A percentile compares a stretch with the other conserved stretches of the same genome.
phyloP scores from a whole-genome alignment of 148 eudicot genomes.

The Fallopia convolvulus region DNA sequence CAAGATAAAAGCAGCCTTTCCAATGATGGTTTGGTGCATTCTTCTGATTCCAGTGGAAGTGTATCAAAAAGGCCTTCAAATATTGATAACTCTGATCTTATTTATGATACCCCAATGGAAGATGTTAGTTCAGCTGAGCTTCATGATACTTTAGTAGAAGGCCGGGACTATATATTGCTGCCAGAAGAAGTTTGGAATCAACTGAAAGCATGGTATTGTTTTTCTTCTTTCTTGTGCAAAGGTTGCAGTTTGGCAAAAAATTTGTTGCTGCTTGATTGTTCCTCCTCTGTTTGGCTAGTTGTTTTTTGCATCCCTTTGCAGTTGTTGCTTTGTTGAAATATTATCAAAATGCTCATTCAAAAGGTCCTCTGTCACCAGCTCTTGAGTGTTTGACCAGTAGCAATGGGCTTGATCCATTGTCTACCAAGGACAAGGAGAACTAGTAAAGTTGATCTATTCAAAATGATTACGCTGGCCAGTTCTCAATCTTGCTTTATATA shows the following conservation, averaged over 20 bases:
- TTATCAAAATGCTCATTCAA: neutral
- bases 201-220: conserved; percentile 60
- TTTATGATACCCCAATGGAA: conserved; percentile 39
- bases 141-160: conserved; percentile 83
- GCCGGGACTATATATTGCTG: conserved; percentile 90
- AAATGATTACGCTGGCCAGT: neutral
- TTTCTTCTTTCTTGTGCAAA: neutral
- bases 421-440: neutral
- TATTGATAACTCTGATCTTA: conserved; percentile 80
- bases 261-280: neutral
- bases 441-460: neutral
- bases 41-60: conserved; percentile 30
- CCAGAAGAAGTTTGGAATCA: conserved; percentile 83
- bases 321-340: neutral
- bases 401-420: neutral
- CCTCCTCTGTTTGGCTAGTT: neutral
- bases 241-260: neutral
- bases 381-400: neutral
- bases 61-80: conserved; percentile 51
- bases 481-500: neutral
- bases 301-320: neutral
- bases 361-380: neutral
- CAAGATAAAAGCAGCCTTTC: conserved; percentile 37
- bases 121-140: conserved; percentile 52
- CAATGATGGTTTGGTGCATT: conserved; percentile 41